These are phyloP conservation scores for Styphnolobium japonicum DNA, from an alignment of 306 rosid genomes.

Conservation along the genomic window DNA sequence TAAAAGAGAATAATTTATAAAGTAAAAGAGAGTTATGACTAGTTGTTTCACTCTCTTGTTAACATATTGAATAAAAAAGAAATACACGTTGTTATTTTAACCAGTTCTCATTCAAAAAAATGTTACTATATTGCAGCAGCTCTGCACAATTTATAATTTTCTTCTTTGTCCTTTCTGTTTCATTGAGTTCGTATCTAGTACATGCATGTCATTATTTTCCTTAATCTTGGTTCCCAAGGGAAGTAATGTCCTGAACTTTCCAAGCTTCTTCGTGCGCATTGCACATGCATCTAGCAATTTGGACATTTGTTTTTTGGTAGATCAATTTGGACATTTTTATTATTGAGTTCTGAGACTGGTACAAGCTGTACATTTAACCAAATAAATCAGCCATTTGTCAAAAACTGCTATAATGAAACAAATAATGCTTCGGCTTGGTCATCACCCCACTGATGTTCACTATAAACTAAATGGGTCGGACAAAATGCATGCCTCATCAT, in stretches of 20 bases:
- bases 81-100: too few species aligned
- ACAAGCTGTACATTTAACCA: not conserved
- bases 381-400: too few species aligned
- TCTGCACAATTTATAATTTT: not conserved
- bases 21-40: too few species aligned
- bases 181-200: not conserved
- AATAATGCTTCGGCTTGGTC: not conserved
- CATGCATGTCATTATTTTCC: not conserved
- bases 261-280: not conserved
- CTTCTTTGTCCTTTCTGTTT: not conserved
- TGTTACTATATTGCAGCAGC: not conserved
- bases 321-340: too few species aligned
- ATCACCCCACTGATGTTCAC: not conserved
- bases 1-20: too few species aligned
- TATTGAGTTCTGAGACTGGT: not conserved
- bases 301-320: too few species aligned
- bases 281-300: conserved; percentile 4
- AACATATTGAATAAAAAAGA: too few species aligned
- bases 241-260: not conserved
- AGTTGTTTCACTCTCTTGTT: too few species aligned
- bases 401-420: not conserved
- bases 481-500: not conserved
- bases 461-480: not conserved
- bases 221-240: not conserved
- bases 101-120: not conserved